Evolutionary conservation across 2,329 filamentous ascomycete species (phyloP), one percentile per base, ranked within the genome.

Genomic region (Fusarium sp.): DNA sequence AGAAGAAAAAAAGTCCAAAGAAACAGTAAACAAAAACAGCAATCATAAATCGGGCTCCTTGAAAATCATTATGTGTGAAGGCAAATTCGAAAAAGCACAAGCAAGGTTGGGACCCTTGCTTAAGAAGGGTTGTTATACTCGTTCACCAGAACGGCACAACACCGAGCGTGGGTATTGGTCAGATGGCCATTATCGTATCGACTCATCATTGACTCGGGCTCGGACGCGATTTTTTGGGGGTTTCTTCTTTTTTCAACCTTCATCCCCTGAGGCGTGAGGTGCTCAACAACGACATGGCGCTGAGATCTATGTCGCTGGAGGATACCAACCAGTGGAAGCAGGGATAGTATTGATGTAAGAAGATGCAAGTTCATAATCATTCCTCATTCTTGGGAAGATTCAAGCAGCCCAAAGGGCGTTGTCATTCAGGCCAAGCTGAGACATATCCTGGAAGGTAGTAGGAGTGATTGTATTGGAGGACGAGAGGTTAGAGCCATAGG

Each of bases 401-500:
- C 48, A 73, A 51, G 62, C 59, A 51, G 45, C 51, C 73, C 73
- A 75, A 14, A 74, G 60, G 31, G 40, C 56, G 10, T 51, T 69
- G 24, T 75, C 73, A 22, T 57, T 8, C 18, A 75, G 63, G 34
- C 34, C 62, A 51, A 75, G 53, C 22, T 75, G 73, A 33, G 68
- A 63, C 56, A 76, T 71, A 5, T 75, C 73, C 40, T 74, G 71
- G 43, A 63, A 74, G 8, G 67, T 74, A 10, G 71, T 52, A 7
- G 74, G 74, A n/a, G 74, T 76, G 40, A 76, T 71, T 18, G 72
- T 76, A 48, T 75, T 75, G 38, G 74, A 66, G n/a, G 74, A 75
- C 24, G 74, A 74, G 33, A 76, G 58, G 43, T 71, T 74, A 6
- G 73, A 73, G 36, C 72, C 53, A n/a, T 72, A 75, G 8, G 74